Percentiles rank a stretch among this genome's conserved stretches.
phyloP scores from a whole-genome alignment of 2,329 filamentous ascomycete species.

The Colletotrichum zoysiae region DNA sequence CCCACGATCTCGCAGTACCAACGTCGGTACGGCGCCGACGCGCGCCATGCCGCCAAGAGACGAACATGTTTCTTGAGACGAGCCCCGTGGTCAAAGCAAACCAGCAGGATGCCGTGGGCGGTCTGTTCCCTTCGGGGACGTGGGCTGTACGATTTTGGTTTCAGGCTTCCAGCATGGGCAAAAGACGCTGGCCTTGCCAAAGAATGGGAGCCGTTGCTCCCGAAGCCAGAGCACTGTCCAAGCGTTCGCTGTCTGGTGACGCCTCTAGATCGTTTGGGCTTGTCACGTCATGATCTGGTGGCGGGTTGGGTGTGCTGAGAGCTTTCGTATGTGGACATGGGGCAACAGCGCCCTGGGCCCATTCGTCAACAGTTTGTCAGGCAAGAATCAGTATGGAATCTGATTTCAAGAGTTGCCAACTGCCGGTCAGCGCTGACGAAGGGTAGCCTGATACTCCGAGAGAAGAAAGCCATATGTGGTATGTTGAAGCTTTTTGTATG shows the following conservation, averaged over 20 bases:
- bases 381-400: not conserved
- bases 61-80: slow-evolving; percentile 7
- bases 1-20: not conserved
- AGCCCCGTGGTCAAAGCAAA: not conserved
- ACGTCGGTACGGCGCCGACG: not conserved
- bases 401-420: not conserved
- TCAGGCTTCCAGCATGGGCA: slow-evolving; percentile 14
- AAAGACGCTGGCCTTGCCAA: not conserved
- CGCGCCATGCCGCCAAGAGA: slow-evolving; percentile 14
- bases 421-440: not conserved
- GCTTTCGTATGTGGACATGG: not conserved
- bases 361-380: not conserved
- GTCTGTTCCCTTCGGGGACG: slow-evolving; percentile 13
- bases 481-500: not conserved
- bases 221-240: slow-evolving; percentile 31
- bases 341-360: too few species aligned
- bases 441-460: too few species aligned
- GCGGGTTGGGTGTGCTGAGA: not conserved
- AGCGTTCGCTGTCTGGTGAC: slow-evolving; percentile 18
- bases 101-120: slow-evolving; percentile 20
- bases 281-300: too few species aligned
- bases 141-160: not conserved
- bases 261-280: not conserved
- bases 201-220: slow-evolving; percentile 7
- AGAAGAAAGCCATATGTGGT: not conserved